Evolutionary conservation across 2,329 filamentous ascomycete species (phyloP).

Genomic region (Penicillium verrucosum): DNA sequence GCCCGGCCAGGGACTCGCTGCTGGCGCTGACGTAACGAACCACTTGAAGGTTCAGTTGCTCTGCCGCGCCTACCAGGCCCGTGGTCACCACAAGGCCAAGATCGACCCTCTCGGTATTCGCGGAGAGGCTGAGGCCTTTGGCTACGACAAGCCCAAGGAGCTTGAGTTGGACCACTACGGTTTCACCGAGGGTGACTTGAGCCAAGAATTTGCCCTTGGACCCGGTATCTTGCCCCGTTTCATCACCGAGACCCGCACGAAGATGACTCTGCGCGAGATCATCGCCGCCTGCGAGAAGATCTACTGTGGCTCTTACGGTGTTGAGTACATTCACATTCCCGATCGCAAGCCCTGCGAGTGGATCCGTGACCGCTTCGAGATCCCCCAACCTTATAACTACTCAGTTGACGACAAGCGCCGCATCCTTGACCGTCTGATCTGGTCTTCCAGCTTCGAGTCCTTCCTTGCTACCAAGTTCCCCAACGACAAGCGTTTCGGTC

Average conservation of each 20-base stretch:
- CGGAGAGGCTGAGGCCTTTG: constrained; percentile 76
- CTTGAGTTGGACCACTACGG: constrained; percentile 89
- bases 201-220: constrained; percentile 85
- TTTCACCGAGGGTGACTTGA: constrained; percentile 90
- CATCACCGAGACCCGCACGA: constrained; percentile 80
- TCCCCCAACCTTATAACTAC: constrained; percentile 93
- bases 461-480: constrained; percentile 98
- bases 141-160: constrained; percentile 86
- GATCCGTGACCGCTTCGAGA: constrained; percentile 91
- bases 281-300: constrained; percentile 88
- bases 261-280: constrained; percentile 96
- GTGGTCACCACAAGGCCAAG: constrained; percentile 96
- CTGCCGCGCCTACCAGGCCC: constrained; percentile 94
- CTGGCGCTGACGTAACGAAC: constrained; percentile 82
- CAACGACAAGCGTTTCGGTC: constrained; percentile 98
- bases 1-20: constrained; percentile 64
- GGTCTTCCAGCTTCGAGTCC: constrained; percentile 94
- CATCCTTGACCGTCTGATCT: constrained; percentile 95
- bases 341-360: constrained; percentile 97
- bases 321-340: constrained; percentile 98
- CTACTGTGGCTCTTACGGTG: constrained; percentile 95
- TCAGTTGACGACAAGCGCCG: constrained; percentile 97
- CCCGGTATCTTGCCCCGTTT: constrained; percentile 95
- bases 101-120: constrained; percentile 95
- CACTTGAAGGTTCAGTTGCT: constrained; percentile 98